Conservation (phyloP, 495 filamentous ascomycete genomes). For the Neurospora hispaniola region DNA sequence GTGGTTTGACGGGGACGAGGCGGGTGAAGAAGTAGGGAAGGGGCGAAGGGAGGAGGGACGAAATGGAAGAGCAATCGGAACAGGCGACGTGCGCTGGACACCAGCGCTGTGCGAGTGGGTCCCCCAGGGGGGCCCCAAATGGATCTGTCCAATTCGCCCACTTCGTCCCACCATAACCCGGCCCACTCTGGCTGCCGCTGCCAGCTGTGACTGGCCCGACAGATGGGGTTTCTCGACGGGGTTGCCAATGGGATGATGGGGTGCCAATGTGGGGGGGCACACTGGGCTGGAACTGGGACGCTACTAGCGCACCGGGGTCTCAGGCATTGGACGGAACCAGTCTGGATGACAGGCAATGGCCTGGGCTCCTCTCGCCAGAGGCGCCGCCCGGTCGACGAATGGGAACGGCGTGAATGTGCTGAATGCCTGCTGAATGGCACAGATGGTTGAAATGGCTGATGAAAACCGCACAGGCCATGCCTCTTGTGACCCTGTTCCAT, state of each 20-base stretch:
- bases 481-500: neutral
- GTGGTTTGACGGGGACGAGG: constrained; percentile 19
- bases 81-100: constrained; percentile 29
- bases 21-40: constrained; percentile 22
- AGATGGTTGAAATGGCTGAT: neutral
- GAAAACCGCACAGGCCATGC: constrained; percentile 17
- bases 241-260: neutral
- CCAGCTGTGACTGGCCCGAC: neutral
- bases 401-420: neutral
- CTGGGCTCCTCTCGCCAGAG: neutral
- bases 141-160: neutral
- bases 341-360: constrained; percentile 24
- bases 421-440: neutral
- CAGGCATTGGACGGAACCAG: constrained; percentile 7
- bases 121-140: neutral
- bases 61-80: constrained; percentile 21
- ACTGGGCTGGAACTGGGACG: constrained; percentile 15
- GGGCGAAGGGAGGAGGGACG: constrained; percentile 24
- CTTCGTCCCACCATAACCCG: neutral
- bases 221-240: neutral
- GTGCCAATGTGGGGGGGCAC: neutral
- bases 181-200: neutral
- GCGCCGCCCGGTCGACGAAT: neutral
- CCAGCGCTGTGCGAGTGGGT: constrained; percentile 11
- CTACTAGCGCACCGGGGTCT: constrained; percentile 23